These are phyloP conservation scores for Gyrodon lividus DNA, from an alignment of 768 basidiomycete genomes.

Conservation along the genomic window DNA sequence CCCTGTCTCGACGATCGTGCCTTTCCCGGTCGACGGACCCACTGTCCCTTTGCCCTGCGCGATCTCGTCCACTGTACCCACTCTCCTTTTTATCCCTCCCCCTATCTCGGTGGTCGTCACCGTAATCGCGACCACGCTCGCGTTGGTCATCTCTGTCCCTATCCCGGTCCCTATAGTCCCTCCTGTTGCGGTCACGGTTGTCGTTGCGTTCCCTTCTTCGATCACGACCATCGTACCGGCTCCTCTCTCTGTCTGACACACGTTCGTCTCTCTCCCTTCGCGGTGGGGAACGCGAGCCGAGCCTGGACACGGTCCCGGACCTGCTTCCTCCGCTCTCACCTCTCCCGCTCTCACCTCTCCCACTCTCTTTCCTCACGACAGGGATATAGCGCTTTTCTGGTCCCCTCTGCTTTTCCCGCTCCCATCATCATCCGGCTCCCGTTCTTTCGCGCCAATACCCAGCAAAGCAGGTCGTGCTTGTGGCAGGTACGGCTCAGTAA, in stretches of 20 bases:
- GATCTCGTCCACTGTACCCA: constrained; percentile 10
- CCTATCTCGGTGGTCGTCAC: constrained; percentile 32
- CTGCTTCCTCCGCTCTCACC: constrained; percentile 30
- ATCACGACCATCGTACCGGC: constrained; percentile 15
- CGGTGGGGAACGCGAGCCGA: constrained; percentile 50
- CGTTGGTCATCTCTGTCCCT: constrained; percentile 29
- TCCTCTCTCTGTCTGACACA: constrained; percentile 7
- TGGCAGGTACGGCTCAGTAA: constrained; percentile 80
- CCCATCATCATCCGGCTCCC: constrained; percentile 69
- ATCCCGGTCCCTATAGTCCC: constrained; percentile 9
- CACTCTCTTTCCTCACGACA: constrained; percentile 67
- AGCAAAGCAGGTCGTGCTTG: constrained; percentile 79
- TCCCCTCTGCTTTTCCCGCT: constrained; percentile 44
- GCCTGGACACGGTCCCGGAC: constrained; percentile 44
- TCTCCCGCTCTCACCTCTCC: constrained; percentile 34
- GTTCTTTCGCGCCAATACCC: constrained; percentile 93
- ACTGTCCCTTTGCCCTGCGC: constrained; percentile 28
- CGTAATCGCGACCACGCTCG: constrained; percentile 24
- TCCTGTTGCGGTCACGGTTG: constrained; percentile 10
- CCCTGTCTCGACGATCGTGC: constrained; percentile 13
- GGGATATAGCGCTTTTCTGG: constrained; percentile 83
- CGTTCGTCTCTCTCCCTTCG: constrained; percentile 18
- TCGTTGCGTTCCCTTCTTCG: constrained; percentile 12
- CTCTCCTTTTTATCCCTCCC: constrained; percentile 3
- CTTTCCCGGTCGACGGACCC: constrained; percentile 21